Percentiles rank a stretch among this genome's conserved stretches.
phyloP scores from a whole-genome alignment of 768 basidiomycete genomes.

The Lentinula boryana region DNA sequence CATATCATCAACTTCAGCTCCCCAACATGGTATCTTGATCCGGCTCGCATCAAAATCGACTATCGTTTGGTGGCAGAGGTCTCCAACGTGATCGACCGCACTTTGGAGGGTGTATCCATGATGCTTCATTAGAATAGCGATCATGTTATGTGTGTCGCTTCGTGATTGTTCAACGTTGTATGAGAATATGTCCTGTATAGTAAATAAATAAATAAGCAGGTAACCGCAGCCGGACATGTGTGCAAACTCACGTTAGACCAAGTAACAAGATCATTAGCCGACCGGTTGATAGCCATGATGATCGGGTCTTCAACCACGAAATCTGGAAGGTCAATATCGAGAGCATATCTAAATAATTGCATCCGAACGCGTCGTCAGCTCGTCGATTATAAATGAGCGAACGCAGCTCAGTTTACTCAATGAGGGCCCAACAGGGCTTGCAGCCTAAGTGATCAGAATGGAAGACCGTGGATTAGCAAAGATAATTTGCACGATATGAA shows the following conservation, averaged over 20 bases:
- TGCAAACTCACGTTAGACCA: constrained; percentile 66
- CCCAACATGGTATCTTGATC: constrained; percentile 54
- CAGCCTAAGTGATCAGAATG: constrained; percentile 29
- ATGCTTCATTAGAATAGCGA: constrained; percentile 61
- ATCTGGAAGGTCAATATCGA: constrained; percentile 66
- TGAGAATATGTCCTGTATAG: constrained; percentile 61
- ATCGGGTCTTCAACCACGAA: constrained; percentile 61
- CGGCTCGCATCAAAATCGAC: constrained; percentile 45
- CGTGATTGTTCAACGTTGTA: constrained; percentile 73
- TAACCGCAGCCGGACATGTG: not conserved
- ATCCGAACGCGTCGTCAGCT: no score
- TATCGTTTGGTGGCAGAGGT: constrained; percentile 51
- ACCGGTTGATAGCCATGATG: constrained; percentile 55
- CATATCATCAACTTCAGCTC: constrained; percentile 49
- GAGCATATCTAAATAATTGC: constrained; percentile 40
- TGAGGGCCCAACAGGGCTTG: constrained; percentile 71
- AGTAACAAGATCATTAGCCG: constrained; percentile 74
- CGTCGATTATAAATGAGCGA: not conserved
- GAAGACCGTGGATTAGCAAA: not conserved
- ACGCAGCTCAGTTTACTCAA: constrained; percentile 43
- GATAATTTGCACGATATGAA: not conserved
- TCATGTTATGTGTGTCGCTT: constrained; percentile 67
- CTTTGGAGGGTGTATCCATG: constrained; percentile 52
- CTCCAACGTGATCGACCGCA: constrained; percentile 60
- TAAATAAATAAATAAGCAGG: constrained; percentile 2